Conservation (phyloP, 352 stramenopile species). For the Aphanomyces invadans region DNA sequence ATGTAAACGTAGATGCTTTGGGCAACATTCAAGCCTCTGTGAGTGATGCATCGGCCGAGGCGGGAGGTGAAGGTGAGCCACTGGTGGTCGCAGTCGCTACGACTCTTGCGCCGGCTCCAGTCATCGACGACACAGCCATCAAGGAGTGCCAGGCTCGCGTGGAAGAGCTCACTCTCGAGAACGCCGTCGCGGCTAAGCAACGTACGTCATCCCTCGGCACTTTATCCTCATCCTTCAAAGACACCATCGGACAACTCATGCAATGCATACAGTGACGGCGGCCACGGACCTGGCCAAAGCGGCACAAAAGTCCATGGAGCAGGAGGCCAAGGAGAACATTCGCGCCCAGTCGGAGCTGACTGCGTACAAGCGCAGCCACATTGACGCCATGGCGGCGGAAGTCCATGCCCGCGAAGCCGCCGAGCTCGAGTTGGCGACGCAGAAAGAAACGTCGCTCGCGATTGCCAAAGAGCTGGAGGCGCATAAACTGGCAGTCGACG, state of each 20-base stretch:
- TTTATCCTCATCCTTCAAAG: no score
- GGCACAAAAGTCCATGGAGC: background rate
- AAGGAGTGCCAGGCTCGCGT: background rate
- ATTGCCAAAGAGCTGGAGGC: conserved; percentile 7
- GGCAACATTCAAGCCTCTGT: no score
- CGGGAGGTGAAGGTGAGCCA: background rate
- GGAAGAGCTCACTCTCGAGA: background rate
- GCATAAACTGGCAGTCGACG: conserved; percentile 10
- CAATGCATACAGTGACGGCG: background rate
- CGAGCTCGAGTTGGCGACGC: background rate
- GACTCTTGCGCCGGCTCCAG: background rate
- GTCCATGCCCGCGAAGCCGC: background rate
- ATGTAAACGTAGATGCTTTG: no score
- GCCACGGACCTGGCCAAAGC: conserved; percentile 4
- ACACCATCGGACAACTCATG: no score
- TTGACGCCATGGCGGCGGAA: conserved; percentile 11
- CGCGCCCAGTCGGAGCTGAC: background rate
- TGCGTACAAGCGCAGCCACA: conserved; percentile 4
- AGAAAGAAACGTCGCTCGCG: background rate
- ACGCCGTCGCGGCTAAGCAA: background rate
- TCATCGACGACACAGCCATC: background rate
- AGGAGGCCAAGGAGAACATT: conserved; percentile 9
- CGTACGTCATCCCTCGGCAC: background rate
- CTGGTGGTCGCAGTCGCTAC: background rate
- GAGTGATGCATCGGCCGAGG: background rate